Evolutionary conservation across 2,329 filamentous ascomycete genomes (phyloP).

Genomic region (Aspergillus aculeatus): DNA sequence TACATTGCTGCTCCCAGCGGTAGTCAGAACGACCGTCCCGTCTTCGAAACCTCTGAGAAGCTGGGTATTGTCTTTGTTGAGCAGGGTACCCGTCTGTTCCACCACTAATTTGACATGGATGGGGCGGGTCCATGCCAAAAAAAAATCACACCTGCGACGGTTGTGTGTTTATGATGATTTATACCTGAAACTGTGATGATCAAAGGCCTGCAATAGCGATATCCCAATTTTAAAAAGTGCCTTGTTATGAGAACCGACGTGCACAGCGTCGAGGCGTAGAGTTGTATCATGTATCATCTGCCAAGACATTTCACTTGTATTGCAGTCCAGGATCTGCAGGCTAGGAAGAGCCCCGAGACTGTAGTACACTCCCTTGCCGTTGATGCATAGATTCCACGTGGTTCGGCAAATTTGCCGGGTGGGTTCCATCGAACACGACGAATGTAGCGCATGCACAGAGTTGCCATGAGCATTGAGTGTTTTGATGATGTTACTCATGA

Average conservation of each 20-base stretch:
- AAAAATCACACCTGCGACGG: slow-evolving; percentile 1
- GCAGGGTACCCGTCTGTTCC: slow-evolving; percentile 91
- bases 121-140: slow-evolving; percentile 6
- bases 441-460: no score
- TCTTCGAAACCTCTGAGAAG: slow-evolving; percentile 82
- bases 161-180: slow-evolving; percentile 9
- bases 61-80: slow-evolving; percentile 92
- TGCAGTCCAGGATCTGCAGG: no score
- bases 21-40: slow-evolving; percentile 53
- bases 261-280: no score
- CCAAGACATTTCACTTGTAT: no score
- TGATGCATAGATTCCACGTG: no score
- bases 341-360: no score
- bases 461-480: no score
- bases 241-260: neutral
- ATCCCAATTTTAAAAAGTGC: slow-evolving; percentile 7
- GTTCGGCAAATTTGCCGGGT: no score
- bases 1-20: slow-evolving; percentile 93
- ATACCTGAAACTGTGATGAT: slow-evolving; percentile 8
- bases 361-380: no score
- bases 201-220: slow-evolving; percentile 7
- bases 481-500: no score
- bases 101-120: slow-evolving; percentile 62
- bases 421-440: no score
- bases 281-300: no score